Percentiles rank a stretch among this genome's conserved stretches.
Conservation (phyloP, 2,329 filamentous ascomycete genomes). For the Fusarium goolgardi region DNA sequence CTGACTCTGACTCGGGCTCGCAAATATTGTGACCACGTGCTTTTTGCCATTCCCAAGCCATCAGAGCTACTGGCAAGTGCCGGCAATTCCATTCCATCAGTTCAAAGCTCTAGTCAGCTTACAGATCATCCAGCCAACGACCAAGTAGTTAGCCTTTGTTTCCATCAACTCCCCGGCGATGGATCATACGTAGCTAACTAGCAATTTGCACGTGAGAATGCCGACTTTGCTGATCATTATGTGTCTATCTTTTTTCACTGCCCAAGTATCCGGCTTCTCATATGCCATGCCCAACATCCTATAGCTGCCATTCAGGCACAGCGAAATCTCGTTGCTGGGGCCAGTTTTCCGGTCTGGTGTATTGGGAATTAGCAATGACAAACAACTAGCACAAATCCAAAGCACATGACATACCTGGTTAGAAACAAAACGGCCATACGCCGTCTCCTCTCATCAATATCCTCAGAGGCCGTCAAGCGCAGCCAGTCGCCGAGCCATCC, state of each 20-base stretch:
- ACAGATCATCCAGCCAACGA: background rate
- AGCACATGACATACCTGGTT: slow-evolving; percentile 56
- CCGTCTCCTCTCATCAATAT: slow-evolving; percentile 53
- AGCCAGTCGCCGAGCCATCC: slow-evolving; percentile 61
- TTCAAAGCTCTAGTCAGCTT: background rate
- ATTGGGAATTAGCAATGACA: slow-evolving; percentile 21
- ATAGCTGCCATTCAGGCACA: slow-evolving; percentile 57
- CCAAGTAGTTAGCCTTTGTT: slow-evolving; percentile 16
- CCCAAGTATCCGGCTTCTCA: background rate
- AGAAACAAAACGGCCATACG: slow-evolving; percentile 56
- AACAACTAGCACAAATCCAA: background rate
- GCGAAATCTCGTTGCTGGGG: slow-evolving; percentile 56
- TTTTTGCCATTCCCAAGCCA: slow-evolving; percentile 10
- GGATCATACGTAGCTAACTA: background rate
- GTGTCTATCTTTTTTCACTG: slow-evolving; percentile 3
- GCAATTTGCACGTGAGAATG: slow-evolving; percentile 32
- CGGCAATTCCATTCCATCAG: background rate
- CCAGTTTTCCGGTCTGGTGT: slow-evolving; percentile 54
- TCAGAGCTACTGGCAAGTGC: background rate
- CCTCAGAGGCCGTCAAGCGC: slow-evolving; percentile 55
- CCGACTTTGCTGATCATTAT: background rate
- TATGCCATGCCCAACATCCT: slow-evolving; percentile 16
- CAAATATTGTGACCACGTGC: slow-evolving; percentile 35
- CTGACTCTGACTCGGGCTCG: slow-evolving; percentile 32
- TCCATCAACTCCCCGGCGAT: slow-evolving; percentile 13